Evolutionary conservation across 2,329 filamentous ascomycete genomes (phyloP), one percentile per base, ranked within the genome.

Genomic region (Byssothecium circinans): DNA sequence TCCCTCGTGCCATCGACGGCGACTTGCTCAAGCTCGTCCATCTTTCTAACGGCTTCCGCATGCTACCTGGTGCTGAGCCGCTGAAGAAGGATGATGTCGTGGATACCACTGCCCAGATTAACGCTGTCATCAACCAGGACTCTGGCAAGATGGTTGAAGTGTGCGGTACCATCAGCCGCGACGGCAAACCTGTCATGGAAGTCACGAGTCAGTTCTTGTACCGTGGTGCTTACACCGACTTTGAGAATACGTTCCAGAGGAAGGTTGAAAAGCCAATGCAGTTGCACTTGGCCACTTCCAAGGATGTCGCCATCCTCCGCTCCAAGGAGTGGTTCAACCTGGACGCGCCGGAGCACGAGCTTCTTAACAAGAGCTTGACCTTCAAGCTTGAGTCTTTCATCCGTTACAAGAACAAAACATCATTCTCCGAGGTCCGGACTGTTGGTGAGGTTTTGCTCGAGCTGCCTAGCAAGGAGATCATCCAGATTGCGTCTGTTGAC

Each of bases 111-210:
- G 94, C 94, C 35, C 91, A 95, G 71, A 89, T 99, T 76, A 97
- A 99, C 63, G 91, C 94, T 14, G 91, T 99, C 64, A 87, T 99
- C 78, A 99, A 97, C 77, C 91, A 99, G 72, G 91, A 96, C 12
- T 91, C 94, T 50, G 94, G 94, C 39, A 99, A 99, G 81, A 96
- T 99, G 91, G 95, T 99, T 15, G 95, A 99, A 74, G 92, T 99
- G n/a, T 96, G 91, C 65, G 94, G 94, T 53, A 99, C 94, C 5
- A 96, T 99, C 64, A 87, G 82, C 44, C 87, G 94, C 35, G 84
- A 91, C 44, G 87, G 87, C 20, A 74, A 88, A 70, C 81, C 91
- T 5, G 90, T 99, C 54, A 99, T 99, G 94, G 91, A 99, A 69
- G 94, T 99, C 22, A 97, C 91, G 11, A 96, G 91, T 53, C 94